Conservation (phyloP, 345 rosid species). For the Salix brachista region DNA sequence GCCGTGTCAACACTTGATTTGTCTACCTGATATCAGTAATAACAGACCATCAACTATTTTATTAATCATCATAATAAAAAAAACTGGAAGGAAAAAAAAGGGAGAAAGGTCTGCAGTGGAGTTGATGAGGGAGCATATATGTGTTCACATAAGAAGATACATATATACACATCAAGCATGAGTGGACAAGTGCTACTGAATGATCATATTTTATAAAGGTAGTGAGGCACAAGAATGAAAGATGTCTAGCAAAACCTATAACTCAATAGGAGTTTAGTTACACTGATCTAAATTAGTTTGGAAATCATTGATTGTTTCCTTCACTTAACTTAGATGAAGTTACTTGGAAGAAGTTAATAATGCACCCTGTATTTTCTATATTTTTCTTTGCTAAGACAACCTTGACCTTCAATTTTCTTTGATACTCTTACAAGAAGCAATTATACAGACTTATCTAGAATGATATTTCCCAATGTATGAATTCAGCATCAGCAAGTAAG, state of each 20-base stretch:
- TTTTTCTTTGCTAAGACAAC: not conserved
- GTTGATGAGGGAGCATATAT: not conserved
- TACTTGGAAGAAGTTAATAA: too few species aligned
- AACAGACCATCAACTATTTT: not conserved
- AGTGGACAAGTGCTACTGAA: too few species aligned
- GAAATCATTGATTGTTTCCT: not conserved
- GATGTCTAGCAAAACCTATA: not conserved
- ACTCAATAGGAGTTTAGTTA: not conserved
- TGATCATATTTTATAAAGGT: too few species aligned
- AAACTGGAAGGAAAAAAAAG: not conserved
- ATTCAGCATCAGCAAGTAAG: not conserved
- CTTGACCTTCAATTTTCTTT: too few species aligned
- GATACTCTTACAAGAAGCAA: not conserved
- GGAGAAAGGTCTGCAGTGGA: not conserved
- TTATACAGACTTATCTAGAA: not conserved
- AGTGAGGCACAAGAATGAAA: not conserved
- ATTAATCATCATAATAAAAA: not conserved
- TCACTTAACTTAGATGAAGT: not conserved
- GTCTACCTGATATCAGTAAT: conserved; percentile 43
- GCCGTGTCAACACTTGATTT: conserved; percentile 50
- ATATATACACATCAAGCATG: too few species aligned
- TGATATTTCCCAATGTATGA: not conserved
- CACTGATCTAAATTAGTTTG: not conserved
- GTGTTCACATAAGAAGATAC: too few species aligned
- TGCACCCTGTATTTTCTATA: not conserved